These are phyloP conservation scores for Triangularia verruculosa DNA, from an alignment of 2,329 filamentous ascomycete genomes.

Conservation along the genomic window DNA sequence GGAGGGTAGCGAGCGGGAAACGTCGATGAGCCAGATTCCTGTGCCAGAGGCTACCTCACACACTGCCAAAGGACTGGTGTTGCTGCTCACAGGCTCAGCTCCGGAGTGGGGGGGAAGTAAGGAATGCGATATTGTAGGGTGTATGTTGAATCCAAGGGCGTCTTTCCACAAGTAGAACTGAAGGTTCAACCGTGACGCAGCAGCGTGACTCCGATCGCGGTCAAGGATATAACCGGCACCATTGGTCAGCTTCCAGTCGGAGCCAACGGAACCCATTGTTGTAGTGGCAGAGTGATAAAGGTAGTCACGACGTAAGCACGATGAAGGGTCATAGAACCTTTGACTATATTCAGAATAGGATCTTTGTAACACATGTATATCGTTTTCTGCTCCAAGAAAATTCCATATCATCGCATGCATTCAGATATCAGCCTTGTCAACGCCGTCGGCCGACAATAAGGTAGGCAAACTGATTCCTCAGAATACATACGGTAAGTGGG, in stretches of 20 bases:
- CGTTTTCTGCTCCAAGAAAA: too few species aligned
- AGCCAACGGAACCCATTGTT: background rate
- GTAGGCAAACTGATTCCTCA: too few species aligned
- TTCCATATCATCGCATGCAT: too few species aligned
- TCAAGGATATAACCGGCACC: background rate
- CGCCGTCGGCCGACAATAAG: too few species aligned
- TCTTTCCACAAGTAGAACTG: slow-evolving; percentile 7
- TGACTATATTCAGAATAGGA: too few species aligned
- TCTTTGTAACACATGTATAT: too few species aligned
- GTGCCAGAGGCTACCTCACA: slow-evolving; percentile 4
- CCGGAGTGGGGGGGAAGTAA: background rate
- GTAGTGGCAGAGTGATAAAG: too few species aligned
- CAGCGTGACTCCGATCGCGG: slow-evolving; percentile 3
- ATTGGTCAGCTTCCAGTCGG: slow-evolving; percentile 2
- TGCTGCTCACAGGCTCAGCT: background rate
- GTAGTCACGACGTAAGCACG: too few species aligned
- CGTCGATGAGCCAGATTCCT: slow-evolving; percentile 6
- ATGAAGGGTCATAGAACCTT: too few species aligned
- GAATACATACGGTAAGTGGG: too few species aligned
- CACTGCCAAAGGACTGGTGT: background rate
- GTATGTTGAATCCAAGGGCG: slow-evolving; percentile 2
- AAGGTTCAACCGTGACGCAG: background rate
- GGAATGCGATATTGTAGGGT: background rate
- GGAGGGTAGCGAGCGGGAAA: background rate
- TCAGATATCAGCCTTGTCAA: too few species aligned